phyloP scores from a whole-genome alignment of 2,329 filamentous ascomycete species.

The Dendrostoma leiphaemia region DNA sequence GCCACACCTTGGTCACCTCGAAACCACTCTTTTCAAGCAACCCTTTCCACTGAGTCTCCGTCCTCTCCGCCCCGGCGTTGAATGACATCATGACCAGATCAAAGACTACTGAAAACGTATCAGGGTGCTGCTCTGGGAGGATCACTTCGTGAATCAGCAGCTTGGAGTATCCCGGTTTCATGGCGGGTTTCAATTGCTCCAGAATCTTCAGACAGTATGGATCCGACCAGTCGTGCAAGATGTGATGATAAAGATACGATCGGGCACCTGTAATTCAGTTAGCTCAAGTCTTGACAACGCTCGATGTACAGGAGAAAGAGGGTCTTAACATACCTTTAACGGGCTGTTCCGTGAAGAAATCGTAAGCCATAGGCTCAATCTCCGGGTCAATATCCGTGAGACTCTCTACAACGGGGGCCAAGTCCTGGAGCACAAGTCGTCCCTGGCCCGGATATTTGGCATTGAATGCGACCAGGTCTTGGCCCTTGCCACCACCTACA shows the following conservation, averaged over 20 bases:
- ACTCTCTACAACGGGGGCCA: constrained; percentile 14
- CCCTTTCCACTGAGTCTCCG: constrained; percentile 24
- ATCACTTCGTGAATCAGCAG: constrained; percentile 33
- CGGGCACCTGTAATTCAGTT: constrained; percentile 25
- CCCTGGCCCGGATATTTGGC: constrained; percentile 10
- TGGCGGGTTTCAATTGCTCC: constrained; percentile 24
- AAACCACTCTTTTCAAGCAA: constrained; percentile 24
- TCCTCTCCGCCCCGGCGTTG: constrained; percentile 27
- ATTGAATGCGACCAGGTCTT: constrained; percentile 20
- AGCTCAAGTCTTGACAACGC: not conserved
- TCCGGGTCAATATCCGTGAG: constrained; percentile 21
- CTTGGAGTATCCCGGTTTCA: constrained; percentile 33
- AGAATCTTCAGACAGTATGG: constrained; percentile 32
- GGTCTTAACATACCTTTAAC: constrained; percentile 29
- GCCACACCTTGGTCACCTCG: constrained; percentile 23
- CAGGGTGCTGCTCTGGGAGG: constrained; percentile 24
- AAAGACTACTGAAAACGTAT: constrained; percentile 22
- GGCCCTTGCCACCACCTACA: constrained; percentile 21
- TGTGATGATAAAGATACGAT: constrained; percentile 29
- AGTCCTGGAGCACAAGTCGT: constrained; percentile 25
- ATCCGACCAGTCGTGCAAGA: constrained; percentile 37
- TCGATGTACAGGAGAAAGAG: too few relatives aligned
- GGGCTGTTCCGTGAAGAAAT: constrained; percentile 33
- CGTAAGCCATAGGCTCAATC: constrained; percentile 31
- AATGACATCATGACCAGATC: constrained; percentile 32